phyloP scores from a whole-genome alignment of 2,329 filamentous ascomycete genomes.

The Emericellopsis cladophorae region DNA sequence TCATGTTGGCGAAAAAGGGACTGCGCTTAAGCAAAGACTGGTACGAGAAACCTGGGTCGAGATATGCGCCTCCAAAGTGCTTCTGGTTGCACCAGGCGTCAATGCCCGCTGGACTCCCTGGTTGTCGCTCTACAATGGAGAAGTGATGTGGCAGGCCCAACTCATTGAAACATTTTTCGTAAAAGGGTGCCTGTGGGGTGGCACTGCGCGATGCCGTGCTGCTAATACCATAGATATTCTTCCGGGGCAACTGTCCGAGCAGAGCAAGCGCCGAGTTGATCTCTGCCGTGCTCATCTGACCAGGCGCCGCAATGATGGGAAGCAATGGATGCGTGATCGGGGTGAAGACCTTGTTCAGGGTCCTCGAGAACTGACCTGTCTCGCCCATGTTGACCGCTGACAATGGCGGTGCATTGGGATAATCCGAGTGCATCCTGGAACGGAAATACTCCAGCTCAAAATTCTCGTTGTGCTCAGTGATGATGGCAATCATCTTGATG shows the following conservation, averaged over 20 bases:
- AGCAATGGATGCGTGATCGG: conserved; percentile 78
- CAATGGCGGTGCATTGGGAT: conserved; percentile 57
- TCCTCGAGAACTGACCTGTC: conserved; percentile 72
- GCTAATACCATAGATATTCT: conserved; percentile 69
- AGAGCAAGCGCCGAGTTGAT: conserved; percentile 70
- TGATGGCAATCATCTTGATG: conserved; percentile 82
- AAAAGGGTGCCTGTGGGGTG: conserved; percentile 70
- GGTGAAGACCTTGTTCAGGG: conserved; percentile 75
- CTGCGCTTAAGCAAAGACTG: conserved; percentile 45
- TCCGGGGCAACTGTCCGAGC: conserved; percentile 69
- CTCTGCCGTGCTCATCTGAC: conserved; percentile 74
- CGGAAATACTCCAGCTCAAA: conserved; percentile 87
- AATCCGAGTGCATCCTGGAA: conserved; percentile 57
- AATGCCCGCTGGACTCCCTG: conserved; percentile 51
- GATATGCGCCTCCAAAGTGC: conserved; percentile 70
- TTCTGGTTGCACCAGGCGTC: conserved; percentile 61
- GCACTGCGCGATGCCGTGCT: conserved; percentile 48
- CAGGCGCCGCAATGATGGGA: conserved; percentile 73
- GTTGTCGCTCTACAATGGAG: conserved; percentile 57
- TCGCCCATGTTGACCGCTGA: conserved; percentile 83
- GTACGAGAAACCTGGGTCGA: conserved; percentile 58
- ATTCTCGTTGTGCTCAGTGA: conserved; percentile 72
- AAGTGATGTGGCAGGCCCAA: conserved; percentile 79
- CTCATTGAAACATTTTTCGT: conserved; percentile 73
- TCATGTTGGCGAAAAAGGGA: conserved; percentile 35